Evolutionary conservation across 495 filamentous ascomycete species (phyloP).

Genomic region (Pyrenula massariospora): DNA sequence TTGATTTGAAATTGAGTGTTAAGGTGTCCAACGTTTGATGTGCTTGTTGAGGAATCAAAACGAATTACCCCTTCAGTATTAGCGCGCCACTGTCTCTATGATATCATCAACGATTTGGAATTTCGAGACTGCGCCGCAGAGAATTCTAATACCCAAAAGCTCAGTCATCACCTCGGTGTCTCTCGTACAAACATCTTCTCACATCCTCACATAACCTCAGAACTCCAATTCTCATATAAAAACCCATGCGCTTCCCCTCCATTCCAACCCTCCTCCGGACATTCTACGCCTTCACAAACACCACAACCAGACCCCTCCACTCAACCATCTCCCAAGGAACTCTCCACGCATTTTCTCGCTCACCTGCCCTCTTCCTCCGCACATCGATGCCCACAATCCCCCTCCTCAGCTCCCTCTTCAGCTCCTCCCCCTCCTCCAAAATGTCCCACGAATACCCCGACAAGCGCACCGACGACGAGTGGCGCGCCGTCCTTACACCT

Average conservation of each 20-base stretch:
- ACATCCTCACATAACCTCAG: too few species aligned
- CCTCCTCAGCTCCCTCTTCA: conserved; percentile 71
- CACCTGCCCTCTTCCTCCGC: conserved; percentile 25
- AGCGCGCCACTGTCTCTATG: neutral
- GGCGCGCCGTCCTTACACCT: conserved; percentile 70
- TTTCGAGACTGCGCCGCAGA: neutral
- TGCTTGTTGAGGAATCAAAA: too few species aligned
- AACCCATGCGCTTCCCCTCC: conserved; percentile 43
- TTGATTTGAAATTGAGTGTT: too few species aligned
- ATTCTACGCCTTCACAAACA: conserved; percentile 28
- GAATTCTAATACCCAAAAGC: neutral
- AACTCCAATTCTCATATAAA: too few species aligned
- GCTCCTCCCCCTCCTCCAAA: conserved; percentile 39
- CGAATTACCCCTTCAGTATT: too few species aligned
- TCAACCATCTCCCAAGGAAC: conserved; percentile 13
- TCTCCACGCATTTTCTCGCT: conserved; percentile 21
- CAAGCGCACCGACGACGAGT: conserved; percentile 70
- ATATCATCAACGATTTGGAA: neutral
- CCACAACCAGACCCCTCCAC: conserved; percentile 15
- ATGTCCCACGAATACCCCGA: conserved; percentile 61
- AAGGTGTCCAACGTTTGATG: too few species aligned
- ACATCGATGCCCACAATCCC: conserved; percentile 61
- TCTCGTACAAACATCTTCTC: neutral
- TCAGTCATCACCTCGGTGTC: neutral
- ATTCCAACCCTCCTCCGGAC: conserved; percentile 39